Evolutionary conservation across 1,284 basidiomycete species (phyloP).

Genomic region (Macrocystidia cucumis): DNA sequence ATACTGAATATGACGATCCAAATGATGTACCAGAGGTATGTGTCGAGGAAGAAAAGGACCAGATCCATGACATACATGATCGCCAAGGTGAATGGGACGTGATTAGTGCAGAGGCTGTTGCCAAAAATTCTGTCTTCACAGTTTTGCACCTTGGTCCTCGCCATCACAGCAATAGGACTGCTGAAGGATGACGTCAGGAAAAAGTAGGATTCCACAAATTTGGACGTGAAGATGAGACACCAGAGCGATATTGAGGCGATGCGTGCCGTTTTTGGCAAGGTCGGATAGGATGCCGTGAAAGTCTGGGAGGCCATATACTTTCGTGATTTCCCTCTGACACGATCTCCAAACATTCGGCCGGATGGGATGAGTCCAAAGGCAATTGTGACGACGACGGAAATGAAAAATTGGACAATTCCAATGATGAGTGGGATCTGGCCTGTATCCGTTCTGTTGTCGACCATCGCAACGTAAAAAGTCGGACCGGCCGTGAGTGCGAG

Average conservation of each 20-base stretch:
- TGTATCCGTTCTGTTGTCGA: slow-evolving; percentile 49
- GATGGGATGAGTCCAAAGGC: slow-evolving; percentile 84
- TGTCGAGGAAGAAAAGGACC: slow-evolving; percentile 94
- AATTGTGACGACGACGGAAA: slow-evolving; percentile 75
- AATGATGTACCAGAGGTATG: slow-evolving; percentile 95
- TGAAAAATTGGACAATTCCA: slow-evolving; percentile 83
- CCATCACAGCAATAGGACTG: slow-evolving; percentile 89
- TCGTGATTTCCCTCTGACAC: slow-evolving; percentile 87
- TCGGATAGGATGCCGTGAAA: slow-evolving; percentile 92
- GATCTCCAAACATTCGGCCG: slow-evolving; percentile 92
- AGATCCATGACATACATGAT: slow-evolving; percentile 98
- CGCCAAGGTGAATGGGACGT: slow-evolving; percentile 83
- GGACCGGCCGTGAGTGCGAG: slow-evolving; percentile 85
- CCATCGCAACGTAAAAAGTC: slow-evolving; percentile 84
- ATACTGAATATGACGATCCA: slow-evolving; percentile 96
- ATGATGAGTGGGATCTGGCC: slow-evolving; percentile 72
- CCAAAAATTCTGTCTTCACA: slow-evolving; percentile 84
- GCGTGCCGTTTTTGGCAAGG: slow-evolving; percentile 59
- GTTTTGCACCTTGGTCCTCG: slow-evolving; percentile 80
- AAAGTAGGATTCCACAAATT: slow-evolving; percentile 93
- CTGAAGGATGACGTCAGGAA: slow-evolving; percentile 92
- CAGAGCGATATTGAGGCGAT: slow-evolving; percentile 80
- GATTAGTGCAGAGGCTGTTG: slow-evolving; percentile 72
- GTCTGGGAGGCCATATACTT: slow-evolving; percentile 97
- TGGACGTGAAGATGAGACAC: slow-evolving; percentile 88